Evolutionary conservation across 805 yeast species (phyloP).

Genomic region (Metschnikowia lochheadii): DNA sequence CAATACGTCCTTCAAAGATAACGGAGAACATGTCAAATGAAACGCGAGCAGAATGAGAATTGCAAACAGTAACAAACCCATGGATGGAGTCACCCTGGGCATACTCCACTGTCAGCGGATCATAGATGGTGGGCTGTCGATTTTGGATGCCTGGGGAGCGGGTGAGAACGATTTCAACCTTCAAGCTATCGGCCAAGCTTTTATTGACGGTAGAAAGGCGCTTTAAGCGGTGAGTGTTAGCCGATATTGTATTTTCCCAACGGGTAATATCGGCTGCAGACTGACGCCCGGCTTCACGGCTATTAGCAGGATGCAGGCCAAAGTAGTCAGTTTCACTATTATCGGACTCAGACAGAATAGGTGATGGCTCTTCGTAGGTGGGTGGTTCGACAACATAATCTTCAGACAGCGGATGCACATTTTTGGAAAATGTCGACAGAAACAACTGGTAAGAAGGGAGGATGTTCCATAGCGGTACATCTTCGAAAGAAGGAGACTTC

Average conservation of each 20-base stretch:
- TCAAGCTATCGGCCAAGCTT: conserved; percentile 17
- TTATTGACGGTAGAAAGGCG: conserved; percentile 16
- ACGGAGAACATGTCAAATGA: conserved; percentile 28
- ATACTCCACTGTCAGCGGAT: conserved; percentile 23
- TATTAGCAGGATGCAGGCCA: not conserved
- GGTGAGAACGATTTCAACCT: conserved; percentile 20
- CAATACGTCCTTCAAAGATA: conserved; percentile 25
- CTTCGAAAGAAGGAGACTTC: conserved; percentile 23
- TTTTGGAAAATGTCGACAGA: conserved; percentile 35
- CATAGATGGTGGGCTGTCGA: conserved; percentile 15
- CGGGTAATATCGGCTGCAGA: conserved; percentile 4
- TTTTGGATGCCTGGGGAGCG: conserved; percentile 16
- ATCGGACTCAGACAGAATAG: conserved; percentile 5
- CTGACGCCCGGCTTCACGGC: not conserved
- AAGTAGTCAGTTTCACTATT: conserved; percentile 7
- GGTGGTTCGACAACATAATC: conserved; percentile 31
- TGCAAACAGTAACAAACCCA: conserved; percentile 23
- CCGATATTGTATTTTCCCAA: conserved; percentile 34
- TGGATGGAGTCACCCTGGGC: conserved; percentile 26
- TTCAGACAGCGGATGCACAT: conserved; percentile 29
- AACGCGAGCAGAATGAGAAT: conserved; percentile 17
- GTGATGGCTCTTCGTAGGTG: conserved; percentile 28
- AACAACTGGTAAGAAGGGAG: conserved; percentile 30
- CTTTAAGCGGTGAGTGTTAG: conserved; percentile 25
- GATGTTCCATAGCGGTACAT: conserved; percentile 30